Percentiles rank a stretch among this genome's conserved stretches.
These are phyloP conservation scores for Xylaria scruposa DNA, from an alignment of 495 filamentous ascomycete species.

Conservation along the genomic window DNA sequence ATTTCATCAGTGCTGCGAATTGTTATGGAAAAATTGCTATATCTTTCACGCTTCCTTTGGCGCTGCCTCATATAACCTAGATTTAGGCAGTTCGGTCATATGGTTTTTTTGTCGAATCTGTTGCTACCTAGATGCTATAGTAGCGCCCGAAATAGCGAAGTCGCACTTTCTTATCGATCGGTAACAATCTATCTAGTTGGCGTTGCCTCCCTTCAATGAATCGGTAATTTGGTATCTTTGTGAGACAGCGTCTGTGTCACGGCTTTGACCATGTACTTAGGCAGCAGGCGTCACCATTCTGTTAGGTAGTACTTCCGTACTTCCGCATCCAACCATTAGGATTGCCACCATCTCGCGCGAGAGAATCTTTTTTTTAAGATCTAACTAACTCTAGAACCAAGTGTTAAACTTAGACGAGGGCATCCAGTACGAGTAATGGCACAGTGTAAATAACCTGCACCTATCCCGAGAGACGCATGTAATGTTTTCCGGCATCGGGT, in stretches of 20 bases:
- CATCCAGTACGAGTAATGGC: conserved; percentile 29
- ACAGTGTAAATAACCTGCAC: conserved; percentile 7
- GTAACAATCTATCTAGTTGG: not conserved
- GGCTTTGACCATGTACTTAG: not conserved
- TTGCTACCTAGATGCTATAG: not conserved
- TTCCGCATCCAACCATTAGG: not conserved
- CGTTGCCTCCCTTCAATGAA: not conserved
- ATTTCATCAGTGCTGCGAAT: not conserved
- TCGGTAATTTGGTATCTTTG: not conserved
- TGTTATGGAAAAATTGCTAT: not conserved
- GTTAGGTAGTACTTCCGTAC: not conserved
- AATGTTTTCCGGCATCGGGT: not conserved
- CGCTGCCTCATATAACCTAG: not conserved
- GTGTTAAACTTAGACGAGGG: not conserved
- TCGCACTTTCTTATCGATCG: not conserved
- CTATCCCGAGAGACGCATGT: not conserved
- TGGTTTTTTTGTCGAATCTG: not conserved
- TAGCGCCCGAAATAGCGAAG: not conserved
- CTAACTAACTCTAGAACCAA: conserved; percentile 11
- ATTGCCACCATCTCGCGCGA: conserved; percentile 12
- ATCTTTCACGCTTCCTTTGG: not conserved
- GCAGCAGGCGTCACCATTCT: not conserved
- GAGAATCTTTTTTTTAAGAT: not conserved
- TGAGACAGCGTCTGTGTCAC: not conserved
- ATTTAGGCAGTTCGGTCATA: not conserved